Percentiles rank a stretch among this genome's conserved stretches.
Evolutionary conservation across 1,284 basidiomycete genomes (phyloP).

Genomic region (Phenoliferia sp.): DNA sequence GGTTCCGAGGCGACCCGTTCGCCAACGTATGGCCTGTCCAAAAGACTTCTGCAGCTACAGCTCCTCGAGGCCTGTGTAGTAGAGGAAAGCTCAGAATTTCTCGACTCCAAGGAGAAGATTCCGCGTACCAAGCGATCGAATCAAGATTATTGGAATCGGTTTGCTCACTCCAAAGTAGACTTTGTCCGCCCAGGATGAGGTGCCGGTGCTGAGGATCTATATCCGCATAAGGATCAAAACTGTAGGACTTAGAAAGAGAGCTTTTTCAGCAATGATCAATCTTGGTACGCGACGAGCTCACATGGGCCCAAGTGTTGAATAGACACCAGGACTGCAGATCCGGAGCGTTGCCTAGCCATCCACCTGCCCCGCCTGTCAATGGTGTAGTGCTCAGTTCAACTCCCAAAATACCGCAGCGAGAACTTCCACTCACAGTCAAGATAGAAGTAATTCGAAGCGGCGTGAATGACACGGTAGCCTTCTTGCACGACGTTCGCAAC

Average conservation of each 20-base stretch:
- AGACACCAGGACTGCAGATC: constrained; percentile 59
- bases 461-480: constrained; percentile 61
- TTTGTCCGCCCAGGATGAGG: constrained; percentile 64
- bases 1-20: constrained; percentile 47
- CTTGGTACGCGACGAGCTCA: too few relatives aligned
- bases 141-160: constrained; percentile 66
- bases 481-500: constrained; percentile 56
- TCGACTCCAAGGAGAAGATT: background rate
- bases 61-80: constrained; percentile 57
- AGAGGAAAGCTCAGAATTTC: background rate
- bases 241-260: constrained; percentile 57
- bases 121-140: constrained; percentile 57
- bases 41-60: constrained; percentile 71
- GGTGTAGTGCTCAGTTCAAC: constrained; percentile 46
- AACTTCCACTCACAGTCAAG: constrained; percentile 49
- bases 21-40: constrained; percentile 60
- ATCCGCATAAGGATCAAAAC: constrained; percentile 64
- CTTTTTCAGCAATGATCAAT: too few relatives aligned
- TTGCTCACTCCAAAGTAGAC: constrained; percentile 74
- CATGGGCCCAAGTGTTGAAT: constrained; percentile 70
- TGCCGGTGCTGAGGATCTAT: constrained; percentile 47
- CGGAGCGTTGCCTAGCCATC: constrained; percentile 63
- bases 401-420: background rate
- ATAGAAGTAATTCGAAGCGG: constrained; percentile 68
- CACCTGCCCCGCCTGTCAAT: constrained; percentile 69